These are phyloP conservation scores for Graphiopsis chlorocephala DNA, from an alignment of 2,329 filamentous ascomycete species.

Conservation along the genomic window DNA sequence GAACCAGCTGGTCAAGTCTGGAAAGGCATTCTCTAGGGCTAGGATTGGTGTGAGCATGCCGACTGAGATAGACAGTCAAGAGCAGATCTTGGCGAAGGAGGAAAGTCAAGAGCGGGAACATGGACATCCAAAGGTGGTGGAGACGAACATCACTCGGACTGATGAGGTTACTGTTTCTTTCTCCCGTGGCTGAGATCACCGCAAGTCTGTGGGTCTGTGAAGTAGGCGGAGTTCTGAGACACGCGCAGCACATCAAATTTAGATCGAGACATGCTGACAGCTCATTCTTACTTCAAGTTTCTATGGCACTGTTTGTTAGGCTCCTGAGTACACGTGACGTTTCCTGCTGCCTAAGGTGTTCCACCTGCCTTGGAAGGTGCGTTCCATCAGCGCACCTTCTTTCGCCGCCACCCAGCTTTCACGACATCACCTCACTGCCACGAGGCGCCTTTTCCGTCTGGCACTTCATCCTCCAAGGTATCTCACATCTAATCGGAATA, in stretches of 20 bases:
- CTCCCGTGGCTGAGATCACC: background rate
- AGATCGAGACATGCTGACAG: background rate
- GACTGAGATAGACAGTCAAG: slow-evolving; percentile 5
- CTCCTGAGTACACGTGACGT: background rate
- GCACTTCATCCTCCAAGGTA: too few species aligned
- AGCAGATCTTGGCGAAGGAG: background rate
- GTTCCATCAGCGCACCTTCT: background rate
- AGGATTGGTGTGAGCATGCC: slow-evolving; percentile 2
- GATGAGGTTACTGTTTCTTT: slow-evolving; percentile 5
- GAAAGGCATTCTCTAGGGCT: slow-evolving; percentile 1
- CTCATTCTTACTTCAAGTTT: background rate
- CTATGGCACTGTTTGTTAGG: background rate
- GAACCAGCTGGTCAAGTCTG: background rate
- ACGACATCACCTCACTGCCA: background rate
- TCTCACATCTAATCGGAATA: too few species aligned
- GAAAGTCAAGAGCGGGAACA: background rate
- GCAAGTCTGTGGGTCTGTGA: background rate
- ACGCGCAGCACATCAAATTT: background rate
- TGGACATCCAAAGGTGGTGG: background rate
- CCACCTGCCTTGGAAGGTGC: background rate
- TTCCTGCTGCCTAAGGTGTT: background rate
- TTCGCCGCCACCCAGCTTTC: background rate
- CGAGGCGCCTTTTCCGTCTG: too few species aligned
- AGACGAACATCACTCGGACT: background rate
- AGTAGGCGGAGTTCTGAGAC: background rate